Evolutionary conservation across 257 asterid species (phyloP).

Genomic region (Solanum etuberosum): DNA sequence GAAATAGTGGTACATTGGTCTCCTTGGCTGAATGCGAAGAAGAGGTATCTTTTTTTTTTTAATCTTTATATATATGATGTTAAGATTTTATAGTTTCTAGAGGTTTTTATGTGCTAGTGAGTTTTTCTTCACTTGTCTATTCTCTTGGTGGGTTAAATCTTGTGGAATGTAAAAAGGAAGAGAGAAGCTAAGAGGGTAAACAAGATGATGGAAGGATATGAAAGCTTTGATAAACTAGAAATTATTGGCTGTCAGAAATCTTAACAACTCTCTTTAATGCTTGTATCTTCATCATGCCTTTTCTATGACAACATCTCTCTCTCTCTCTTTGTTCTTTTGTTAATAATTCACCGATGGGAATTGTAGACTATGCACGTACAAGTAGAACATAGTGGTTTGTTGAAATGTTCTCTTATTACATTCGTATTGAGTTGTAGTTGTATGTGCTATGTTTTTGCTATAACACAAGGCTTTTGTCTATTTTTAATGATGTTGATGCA

Average conservation of each 20-base stretch:
- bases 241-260: background rate
- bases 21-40: background rate
- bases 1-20: background rate
- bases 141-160: background rate
- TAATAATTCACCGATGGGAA: background rate
- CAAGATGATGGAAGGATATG: background rate
- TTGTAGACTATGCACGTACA: background rate
- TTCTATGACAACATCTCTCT: background rate
- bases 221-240: background rate
- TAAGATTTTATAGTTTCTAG: background rate
- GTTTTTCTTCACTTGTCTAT: background rate
- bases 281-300: background rate
- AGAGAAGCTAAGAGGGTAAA: background rate
- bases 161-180: background rate
- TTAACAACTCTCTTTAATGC: background rate
- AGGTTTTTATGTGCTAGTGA: background rate
- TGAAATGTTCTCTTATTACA: background rate
- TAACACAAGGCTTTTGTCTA: background rate
- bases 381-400: background rate
- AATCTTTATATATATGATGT: background rate
- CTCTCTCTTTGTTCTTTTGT: background rate
- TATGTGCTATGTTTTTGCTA: background rate
- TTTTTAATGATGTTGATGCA: constrained; percentile 6
- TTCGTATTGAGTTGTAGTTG: background rate
- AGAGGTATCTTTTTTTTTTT: background rate